Percentiles rank a stretch among this genome's conserved stretches.
phyloP scores from a whole-genome alignment of 2,329 filamentous ascomycete genomes.

The Claviceps cyperi region DNA sequence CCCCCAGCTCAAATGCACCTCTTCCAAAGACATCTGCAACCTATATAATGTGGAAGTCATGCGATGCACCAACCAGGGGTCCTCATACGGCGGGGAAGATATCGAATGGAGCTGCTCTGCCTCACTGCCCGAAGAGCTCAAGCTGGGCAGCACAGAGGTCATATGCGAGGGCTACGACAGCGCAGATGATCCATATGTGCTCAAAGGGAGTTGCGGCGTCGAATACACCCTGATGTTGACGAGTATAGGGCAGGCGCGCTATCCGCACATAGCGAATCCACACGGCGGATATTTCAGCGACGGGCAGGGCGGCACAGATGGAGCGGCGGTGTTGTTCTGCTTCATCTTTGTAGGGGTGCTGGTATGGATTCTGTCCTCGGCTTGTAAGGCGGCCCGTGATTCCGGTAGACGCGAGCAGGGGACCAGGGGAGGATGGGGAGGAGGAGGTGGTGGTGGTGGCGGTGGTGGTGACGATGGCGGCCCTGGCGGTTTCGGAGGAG shows the following conservation, averaged over 20 bases:
- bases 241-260: conserved; percentile 56
- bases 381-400: conserved; percentile 25
- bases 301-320: conserved; percentile 17
- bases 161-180: conserved; percentile 77
- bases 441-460: conserved; percentile 9
- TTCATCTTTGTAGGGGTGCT: conserved; percentile 45
- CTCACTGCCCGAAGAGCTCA: conserved; percentile 43
- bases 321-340: conserved; percentile 38
- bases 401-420: conserved; percentile 9
- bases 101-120: conserved; percentile 82
- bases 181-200: conserved; percentile 67
- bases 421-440: conserved; percentile 19
- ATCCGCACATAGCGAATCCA: conserved; percentile 38
- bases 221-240: conserved; percentile 76
- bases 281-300: conserved; percentile 21
- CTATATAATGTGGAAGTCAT: conserved; percentile 67
- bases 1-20: conserved; percentile 67
- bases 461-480: background rate
- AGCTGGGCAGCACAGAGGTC: conserved; percentile 75
- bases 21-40: conserved; percentile 46
- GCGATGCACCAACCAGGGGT: conserved; percentile 79
- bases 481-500: conserved; percentile 16
- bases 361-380: conserved; percentile 46
- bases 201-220: conserved; percentile 85
- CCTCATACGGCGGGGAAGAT: conserved; percentile 64